Conservation (phyloP, 2,329 filamentous ascomycete species). For the Botrytis squamosa region DNA sequence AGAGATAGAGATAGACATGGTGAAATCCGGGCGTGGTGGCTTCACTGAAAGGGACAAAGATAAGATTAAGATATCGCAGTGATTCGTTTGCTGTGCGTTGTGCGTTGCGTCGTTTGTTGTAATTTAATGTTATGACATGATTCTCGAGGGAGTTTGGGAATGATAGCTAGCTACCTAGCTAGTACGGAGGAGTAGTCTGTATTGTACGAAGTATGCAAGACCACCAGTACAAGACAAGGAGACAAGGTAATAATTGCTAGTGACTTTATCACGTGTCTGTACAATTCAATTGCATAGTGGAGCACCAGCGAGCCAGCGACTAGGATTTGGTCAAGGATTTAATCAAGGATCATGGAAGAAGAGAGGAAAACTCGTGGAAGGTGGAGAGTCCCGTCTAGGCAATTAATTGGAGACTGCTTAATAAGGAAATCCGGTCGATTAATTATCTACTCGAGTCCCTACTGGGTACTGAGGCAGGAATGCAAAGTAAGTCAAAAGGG, state of each 20-base stretch:
- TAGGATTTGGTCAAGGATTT: not conserved
- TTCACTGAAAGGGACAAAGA: not conserved
- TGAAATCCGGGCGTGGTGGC: not conserved
- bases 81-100: not conserved
- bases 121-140: not conserved
- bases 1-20: not conserved
- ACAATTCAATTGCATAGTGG: not conserved
- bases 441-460: not conserved
- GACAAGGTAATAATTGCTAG: not conserved
- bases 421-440: not conserved
- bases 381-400: not conserved
- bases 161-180: not conserved
- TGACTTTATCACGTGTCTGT: not conserved
- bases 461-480: not conserved
- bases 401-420: not conserved
- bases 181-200: not conserved
- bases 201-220: no score
- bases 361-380: not conserved
- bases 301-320: not conserved
- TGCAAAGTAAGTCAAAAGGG: not conserved
- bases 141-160: not conserved
- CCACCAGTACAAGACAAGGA: not conserved
- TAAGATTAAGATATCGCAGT: not conserved
- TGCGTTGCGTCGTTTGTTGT: not conserved
- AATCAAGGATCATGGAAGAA: not conserved